phyloP scores from a whole-genome alignment of 306 rosid genomes.

The Macrotyloma uniflorum region DNA sequence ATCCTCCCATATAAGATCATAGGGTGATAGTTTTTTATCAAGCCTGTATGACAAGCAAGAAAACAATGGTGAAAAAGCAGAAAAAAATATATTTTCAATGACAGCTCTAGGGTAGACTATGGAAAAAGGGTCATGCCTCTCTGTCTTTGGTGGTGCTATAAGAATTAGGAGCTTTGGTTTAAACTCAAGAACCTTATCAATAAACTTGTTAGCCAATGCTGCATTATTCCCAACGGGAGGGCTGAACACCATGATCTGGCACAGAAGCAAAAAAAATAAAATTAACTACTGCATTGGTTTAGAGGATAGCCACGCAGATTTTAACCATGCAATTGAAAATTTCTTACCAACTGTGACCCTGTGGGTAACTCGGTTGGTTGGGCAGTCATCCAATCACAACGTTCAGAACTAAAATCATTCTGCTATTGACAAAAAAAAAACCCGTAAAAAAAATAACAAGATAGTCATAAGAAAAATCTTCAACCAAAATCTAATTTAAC shows the following conservation, averaged over 20 bases:
- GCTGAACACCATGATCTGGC: conserved; percentile 73
- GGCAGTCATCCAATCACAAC: conserved; percentile 75
- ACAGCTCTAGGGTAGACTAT: background rate
- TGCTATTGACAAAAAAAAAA: conserved; percentile 26
- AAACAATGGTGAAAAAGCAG: conserved; percentile 26
- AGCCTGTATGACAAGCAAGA: conserved; percentile 53
- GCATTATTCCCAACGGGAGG: conserved; percentile 72
- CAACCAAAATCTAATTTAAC: background rate
- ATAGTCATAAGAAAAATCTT: background rate
- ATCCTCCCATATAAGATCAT: conserved; percentile 83
- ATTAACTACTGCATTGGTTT: background rate
- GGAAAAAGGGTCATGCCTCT: conserved; percentile 43
- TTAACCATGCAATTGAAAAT: conserved; percentile 14
- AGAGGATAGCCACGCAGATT: background rate
- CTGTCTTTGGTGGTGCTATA: conserved; percentile 59
- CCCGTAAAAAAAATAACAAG: background rate
- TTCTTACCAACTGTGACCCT: conserved; percentile 64
- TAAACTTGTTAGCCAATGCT: conserved; percentile 55
- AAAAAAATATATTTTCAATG: background rate
- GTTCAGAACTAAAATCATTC: conserved; percentile 70
- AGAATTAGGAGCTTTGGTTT: conserved; percentile 73
- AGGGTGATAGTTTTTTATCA: conserved; percentile 46
- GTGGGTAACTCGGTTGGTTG: conserved; percentile 58
- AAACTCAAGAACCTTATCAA: conserved; percentile 72
- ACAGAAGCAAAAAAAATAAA: conserved; percentile 17